These are phyloP conservation scores for Mycosphaerelloides madeirae DNA, from an alignment of 2,329 filamentous ascomycete genomes.

Conservation along the genomic window DNA sequence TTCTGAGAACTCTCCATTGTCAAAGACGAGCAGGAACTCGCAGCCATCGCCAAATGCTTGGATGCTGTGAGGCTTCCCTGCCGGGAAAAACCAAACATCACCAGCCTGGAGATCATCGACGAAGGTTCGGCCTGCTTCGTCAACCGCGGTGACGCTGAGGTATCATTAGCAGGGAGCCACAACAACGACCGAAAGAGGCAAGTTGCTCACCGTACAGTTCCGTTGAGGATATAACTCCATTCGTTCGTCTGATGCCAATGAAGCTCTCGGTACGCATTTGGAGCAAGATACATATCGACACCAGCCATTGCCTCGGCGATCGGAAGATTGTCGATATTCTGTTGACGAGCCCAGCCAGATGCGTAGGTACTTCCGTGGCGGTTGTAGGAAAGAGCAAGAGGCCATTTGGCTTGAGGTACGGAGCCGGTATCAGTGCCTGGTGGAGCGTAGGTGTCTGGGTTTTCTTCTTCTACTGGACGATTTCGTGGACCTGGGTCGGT, in stretches of 20 bases:
- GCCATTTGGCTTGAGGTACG: constrained; percentile 37
- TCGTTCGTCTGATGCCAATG: constrained; percentile 32
- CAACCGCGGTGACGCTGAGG: constrained; percentile 22
- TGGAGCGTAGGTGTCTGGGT: constrained; percentile 36
- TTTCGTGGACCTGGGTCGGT: constrained; percentile 37
- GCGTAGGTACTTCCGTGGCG: constrained; percentile 33
- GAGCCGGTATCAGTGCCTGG: constrained; percentile 36
- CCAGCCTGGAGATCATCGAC: constrained; percentile 34
- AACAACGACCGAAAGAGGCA: neutral
- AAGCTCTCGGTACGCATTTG: constrained; percentile 30
- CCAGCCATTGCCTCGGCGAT: constrained; percentile 39
- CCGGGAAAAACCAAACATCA: constrained; percentile 54
- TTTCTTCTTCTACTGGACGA: constrained; percentile 34
- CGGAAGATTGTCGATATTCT: constrained; percentile 36
- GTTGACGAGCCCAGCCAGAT: constrained; percentile 39
- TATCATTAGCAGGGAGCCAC: neutral
- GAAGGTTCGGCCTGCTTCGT: constrained; percentile 27
- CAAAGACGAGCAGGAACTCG: constrained; percentile 58
- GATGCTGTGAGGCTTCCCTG: constrained; percentile 34
- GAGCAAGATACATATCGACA: constrained; percentile 36
- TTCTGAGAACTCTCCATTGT: constrained; percentile 55
- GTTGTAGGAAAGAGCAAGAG: constrained; percentile 32
- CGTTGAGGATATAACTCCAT: constrained; percentile 29
- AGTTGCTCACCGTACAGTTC: constrained; percentile 12
- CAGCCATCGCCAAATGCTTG: constrained; percentile 46